phyloP scores from a whole-genome alignment of 805 yeast species.

The Schizosaccharomyces cryophilus region DNA sequence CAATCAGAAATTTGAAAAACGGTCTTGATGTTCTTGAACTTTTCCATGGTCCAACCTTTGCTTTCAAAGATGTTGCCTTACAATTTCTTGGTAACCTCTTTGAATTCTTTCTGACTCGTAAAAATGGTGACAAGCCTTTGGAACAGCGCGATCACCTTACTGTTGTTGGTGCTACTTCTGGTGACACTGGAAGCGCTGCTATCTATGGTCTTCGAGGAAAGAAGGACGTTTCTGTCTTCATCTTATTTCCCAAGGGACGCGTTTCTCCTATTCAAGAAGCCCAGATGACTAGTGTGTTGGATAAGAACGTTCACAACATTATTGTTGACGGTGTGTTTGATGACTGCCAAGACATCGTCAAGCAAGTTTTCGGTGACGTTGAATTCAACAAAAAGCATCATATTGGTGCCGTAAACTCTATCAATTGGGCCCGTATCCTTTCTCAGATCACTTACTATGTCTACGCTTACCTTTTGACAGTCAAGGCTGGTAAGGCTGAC shows the following conservation, averaged over 20 bases:
- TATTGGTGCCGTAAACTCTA: slow-evolving; percentile 92
- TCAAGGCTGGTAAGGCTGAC: slow-evolving; percentile 4
- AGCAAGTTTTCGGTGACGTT: slow-evolving; percentile 69
- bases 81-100: slow-evolving; percentile 94
- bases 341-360: slow-evolving; percentile 93
- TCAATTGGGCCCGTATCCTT: slow-evolving; percentile 95
- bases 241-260: slow-evolving; percentile 88
- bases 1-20: slow-evolving; percentile 29
- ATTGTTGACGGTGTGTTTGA: slow-evolving; percentile 93
- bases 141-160: slow-evolving; percentile 48
- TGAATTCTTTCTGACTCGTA: slow-evolving; percentile 67
- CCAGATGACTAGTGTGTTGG: slow-evolving; percentile 93
- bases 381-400: slow-evolving; percentile 76
- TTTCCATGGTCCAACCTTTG: slow-evolving; percentile 98
- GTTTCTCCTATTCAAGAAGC: slow-evolving; percentile 94
- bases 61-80: slow-evolving; percentile 94
- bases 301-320: slow-evolving; percentile 76
- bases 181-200: slow-evolving; percentile 98
- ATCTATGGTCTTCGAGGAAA: slow-evolving; percentile 92
- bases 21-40: slow-evolving; percentile 60
- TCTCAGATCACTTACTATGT: slow-evolving; percentile 96
- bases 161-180: slow-evolving; percentile 96
- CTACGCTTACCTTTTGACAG: slow-evolving; percentile 62
- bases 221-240: slow-evolving; percentile 92
- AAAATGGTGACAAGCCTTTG: slow-evolving; percentile 27